Percentiles rank a stretch among this genome's conserved stretches.
Conservation (phyloP, 2,329 filamentous ascomycete genomes). For the Epichloe elymi region DNA sequence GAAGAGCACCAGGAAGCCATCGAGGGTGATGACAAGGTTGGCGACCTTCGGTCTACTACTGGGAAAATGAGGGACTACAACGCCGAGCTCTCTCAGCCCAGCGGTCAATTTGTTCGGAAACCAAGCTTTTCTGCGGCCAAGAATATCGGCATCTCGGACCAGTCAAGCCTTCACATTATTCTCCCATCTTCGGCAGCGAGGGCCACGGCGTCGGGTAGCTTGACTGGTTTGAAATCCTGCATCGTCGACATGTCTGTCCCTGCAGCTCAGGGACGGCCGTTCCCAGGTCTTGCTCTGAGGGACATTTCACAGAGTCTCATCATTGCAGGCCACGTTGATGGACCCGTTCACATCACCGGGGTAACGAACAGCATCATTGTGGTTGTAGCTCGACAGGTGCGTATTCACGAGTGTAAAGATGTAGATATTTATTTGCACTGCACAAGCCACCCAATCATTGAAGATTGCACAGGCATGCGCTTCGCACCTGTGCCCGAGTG, state of each 20-base stretch:
- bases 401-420: slow-evolving; percentile 76
- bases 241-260: slow-evolving; percentile 71
- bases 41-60: slow-evolving; percentile 21
- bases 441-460: slow-evolving; percentile 79
- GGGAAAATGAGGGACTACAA: slow-evolving; percentile 39
- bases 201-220: slow-evolving; percentile 59
- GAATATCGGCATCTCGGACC: slow-evolving; percentile 52
- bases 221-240: slow-evolving; percentile 57
- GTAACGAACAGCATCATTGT: slow-evolving; percentile 63
- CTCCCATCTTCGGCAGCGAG: slow-evolving; percentile 57
- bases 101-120: slow-evolving; percentile 33
- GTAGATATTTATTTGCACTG: slow-evolving; percentile 77
- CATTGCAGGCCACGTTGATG: slow-evolving; percentile 63
- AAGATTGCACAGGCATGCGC: slow-evolving; percentile 65
- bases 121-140: slow-evolving; percentile 50
- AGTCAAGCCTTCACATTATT: slow-evolving; percentile 59
- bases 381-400: slow-evolving; percentile 71
- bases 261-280: slow-evolving; percentile 41
- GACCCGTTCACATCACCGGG: slow-evolving; percentile 71
- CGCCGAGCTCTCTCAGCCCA: slow-evolving; percentile 34
- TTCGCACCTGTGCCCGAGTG: slow-evolving; percentile 62
- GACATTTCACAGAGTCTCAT: slow-evolving; percentile 59
- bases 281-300: slow-evolving; percentile 56
- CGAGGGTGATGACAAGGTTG: slow-evolving; percentile 21
- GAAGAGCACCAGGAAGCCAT: slow-evolving; percentile 8